Evolutionary conservation across 140 eudicot genomes (phyloP).

Genomic region (Stevia rebaudiana): DNA sequence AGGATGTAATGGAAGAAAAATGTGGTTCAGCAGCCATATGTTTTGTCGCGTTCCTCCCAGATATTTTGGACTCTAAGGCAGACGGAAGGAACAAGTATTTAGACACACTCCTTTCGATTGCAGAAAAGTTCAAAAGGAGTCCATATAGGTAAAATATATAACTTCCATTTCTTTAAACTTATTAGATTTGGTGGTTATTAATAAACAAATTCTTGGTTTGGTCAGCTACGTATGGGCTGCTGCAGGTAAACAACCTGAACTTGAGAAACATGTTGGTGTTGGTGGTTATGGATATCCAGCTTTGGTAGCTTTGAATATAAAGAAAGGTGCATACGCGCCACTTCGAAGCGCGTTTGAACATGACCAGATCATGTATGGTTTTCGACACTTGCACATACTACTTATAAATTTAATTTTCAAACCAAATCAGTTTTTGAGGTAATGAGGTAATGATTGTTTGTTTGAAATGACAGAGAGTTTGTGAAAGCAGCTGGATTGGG

Average conservation of each 20-base stretch:
- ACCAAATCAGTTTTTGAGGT: too few species aligned
- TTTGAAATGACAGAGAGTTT: constrained; percentile 48
- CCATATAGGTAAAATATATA: constrained; percentile 63
- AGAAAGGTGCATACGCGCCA: constrained; percentile 79
- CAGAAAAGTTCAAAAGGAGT: constrained; percentile 76
- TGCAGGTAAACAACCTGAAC: constrained; percentile 91
- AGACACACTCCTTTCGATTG: constrained; percentile 60
- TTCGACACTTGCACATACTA: too few species aligned
- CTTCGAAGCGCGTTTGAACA: constrained; percentile 69
- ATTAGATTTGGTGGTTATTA: background rate
- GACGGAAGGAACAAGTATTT: constrained; percentile 93
- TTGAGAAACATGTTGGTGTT: constrained; percentile 87
- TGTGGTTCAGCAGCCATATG: constrained; percentile 97
- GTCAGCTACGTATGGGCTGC: constrained; percentile 89
- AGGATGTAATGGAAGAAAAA: constrained; percentile 94
- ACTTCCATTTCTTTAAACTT: background rate
- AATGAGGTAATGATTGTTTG: too few species aligned
- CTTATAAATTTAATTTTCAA: too few species aligned
- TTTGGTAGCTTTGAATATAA: constrained; percentile 71
- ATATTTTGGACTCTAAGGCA: constrained; percentile 92
- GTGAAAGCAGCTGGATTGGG: constrained; percentile 81
- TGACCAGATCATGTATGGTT: constrained; percentile 70
- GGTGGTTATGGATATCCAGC: constrained; percentile 99
- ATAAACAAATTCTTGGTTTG: background rate
- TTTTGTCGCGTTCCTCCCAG: constrained; percentile 88